Evolutionary conservation across 2,329 filamentous ascomycete species (phyloP).

Genomic region (Dryadomyces quercus-mongolicae): DNA sequence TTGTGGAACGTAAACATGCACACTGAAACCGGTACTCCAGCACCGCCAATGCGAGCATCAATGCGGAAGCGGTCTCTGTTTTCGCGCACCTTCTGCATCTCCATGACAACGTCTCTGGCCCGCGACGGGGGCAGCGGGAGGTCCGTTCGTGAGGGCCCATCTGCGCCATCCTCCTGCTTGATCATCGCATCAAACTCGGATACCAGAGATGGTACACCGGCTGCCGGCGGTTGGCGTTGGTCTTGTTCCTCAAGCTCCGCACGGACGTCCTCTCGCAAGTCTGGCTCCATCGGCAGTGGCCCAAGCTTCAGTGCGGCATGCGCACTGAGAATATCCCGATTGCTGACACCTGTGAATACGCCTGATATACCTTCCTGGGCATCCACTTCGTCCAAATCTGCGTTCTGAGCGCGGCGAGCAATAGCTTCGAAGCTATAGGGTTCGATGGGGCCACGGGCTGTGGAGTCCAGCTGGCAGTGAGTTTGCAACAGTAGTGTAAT

Average conservation of each 20-base stretch:
- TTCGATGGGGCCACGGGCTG: conserved; percentile 49
- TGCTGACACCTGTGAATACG: conserved; percentile 47
- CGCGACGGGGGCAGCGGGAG: conserved; percentile 81
- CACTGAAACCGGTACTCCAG: conserved; percentile 72
- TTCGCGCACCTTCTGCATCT: conserved; percentile 88
- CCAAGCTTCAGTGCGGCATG: conserved; percentile 59
- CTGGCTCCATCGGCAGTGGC: conserved; percentile 68
- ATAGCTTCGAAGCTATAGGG: conserved; percentile 52
- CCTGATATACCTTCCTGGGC: conserved; percentile 54
- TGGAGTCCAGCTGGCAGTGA: conserved; percentile 45
- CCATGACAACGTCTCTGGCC: conserved; percentile 81
- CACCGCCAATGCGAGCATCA: conserved; percentile 69
- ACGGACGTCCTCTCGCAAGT: conserved; percentile 73
- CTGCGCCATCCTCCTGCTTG: conserved; percentile 81
- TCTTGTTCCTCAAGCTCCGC: conserved; percentile 83
- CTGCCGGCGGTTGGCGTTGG: conserved; percentile 55
- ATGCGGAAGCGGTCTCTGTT: conserved; percentile 87
- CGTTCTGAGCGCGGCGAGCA: conserved; percentile 42
- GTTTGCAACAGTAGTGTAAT: conserved; percentile 61
- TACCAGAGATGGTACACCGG: conserved; percentile 61
- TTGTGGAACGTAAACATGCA: conserved; percentile 99
- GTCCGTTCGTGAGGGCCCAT: conserved; percentile 65
- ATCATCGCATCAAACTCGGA: conserved; percentile 81
- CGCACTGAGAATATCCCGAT: conserved; percentile 47
- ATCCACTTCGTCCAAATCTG: conserved; percentile 51